phyloP scores from a whole-genome alignment of 495 filamentous ascomycete species.

The Beverwykella pulmonaria region DNA sequence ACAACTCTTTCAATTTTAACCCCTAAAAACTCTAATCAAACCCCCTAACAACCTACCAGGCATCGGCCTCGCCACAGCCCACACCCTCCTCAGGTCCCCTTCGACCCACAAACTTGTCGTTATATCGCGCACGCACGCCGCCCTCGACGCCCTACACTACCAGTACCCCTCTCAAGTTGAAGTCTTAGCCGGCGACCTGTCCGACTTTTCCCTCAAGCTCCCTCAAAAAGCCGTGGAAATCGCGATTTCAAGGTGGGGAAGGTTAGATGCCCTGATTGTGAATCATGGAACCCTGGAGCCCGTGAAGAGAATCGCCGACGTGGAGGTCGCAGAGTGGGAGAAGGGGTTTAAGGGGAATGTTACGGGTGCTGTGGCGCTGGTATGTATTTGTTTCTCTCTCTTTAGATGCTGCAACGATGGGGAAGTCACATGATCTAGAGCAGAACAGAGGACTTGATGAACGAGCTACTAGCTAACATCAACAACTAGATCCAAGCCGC shows the following conservation, averaged over 20 bases:
- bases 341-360: constrained; percentile 79
- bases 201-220: constrained; percentile 58
- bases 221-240: constrained; percentile 63
- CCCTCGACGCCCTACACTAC: constrained; percentile 66
- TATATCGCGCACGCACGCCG: constrained; percentile 68
- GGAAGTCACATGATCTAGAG: not conserved
- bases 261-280: constrained; percentile 77
- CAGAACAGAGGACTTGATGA: not conserved
- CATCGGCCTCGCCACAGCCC: constrained; percentile 77
- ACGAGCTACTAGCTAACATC: not conserved
- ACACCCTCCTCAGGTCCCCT: constrained; percentile 63
- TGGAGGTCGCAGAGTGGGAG: constrained; percentile 71
- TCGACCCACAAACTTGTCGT: constrained; percentile 71
- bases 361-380: constrained; percentile 76
- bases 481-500: constrained; percentile 66
- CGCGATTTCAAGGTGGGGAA: constrained; percentile 66
- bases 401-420: not conserved
- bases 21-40: not conserved
- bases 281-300: constrained; percentile 85
- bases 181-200: constrained; percentile 74
- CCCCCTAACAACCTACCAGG: too few relatives aligned
- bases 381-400: constrained; percentile 49
- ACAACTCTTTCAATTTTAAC: not conserved
- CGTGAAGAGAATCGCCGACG: constrained; percentile 69
- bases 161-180: constrained; percentile 69